Evolutionary conservation across 2,329 filamentous ascomycete species (phyloP).

Genomic region (Fusarium concolor): DNA sequence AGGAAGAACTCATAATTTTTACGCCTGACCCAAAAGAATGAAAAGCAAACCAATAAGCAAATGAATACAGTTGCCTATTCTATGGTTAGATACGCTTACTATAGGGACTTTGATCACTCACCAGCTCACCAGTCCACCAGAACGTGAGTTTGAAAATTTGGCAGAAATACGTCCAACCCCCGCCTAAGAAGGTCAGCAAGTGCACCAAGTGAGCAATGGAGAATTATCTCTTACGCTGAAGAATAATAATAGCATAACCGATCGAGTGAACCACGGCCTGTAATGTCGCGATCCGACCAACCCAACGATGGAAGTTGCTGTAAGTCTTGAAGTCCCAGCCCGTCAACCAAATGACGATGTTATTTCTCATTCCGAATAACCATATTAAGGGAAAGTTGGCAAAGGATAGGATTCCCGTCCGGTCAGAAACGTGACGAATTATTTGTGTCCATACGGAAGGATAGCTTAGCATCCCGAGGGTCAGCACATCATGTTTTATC

Average conservation of each 20-base stretch:
- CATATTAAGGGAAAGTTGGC: slow-evolving; percentile 73
- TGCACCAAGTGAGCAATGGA: slow-evolving; percentile 43
- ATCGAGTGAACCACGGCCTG: slow-evolving; percentile 73
- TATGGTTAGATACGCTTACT: fast-evolving
- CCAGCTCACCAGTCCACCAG: slow-evolving; percentile 63
- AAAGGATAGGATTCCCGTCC: slow-evolving; percentile 72
- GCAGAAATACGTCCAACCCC: slow-evolving; percentile 52
- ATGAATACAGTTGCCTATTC: slow-evolving; percentile 56
- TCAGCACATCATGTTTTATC: fast-evolving
- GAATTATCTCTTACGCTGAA: background rate
- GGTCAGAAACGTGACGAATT: slow-evolving; percentile 69
- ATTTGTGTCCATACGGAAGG: slow-evolving; percentile 50
- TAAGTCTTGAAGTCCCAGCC: slow-evolving; percentile 77
- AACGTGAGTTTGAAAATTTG: slow-evolving; percentile 54
- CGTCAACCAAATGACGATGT: slow-evolving; percentile 72
- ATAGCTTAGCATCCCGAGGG: slow-evolving; percentile 46
- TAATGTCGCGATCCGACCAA: slow-evolving; percentile 70
- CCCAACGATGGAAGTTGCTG: slow-evolving; percentile 75
- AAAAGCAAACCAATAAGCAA: slow-evolving; percentile 59
- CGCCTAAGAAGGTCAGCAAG: slow-evolving; percentile 46
- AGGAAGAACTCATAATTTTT: slow-evolving; percentile 65
- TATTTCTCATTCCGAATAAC: slow-evolving; percentile 76
- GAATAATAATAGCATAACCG: slow-evolving; percentile 62
- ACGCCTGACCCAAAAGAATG: slow-evolving; percentile 63
- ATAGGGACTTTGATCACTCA: slow-evolving; percentile 35